These are phyloP conservation scores for Globisporangium nagaii DNA, from an alignment of 352 stramenopile genomes.

Conservation along the genomic window DNA sequence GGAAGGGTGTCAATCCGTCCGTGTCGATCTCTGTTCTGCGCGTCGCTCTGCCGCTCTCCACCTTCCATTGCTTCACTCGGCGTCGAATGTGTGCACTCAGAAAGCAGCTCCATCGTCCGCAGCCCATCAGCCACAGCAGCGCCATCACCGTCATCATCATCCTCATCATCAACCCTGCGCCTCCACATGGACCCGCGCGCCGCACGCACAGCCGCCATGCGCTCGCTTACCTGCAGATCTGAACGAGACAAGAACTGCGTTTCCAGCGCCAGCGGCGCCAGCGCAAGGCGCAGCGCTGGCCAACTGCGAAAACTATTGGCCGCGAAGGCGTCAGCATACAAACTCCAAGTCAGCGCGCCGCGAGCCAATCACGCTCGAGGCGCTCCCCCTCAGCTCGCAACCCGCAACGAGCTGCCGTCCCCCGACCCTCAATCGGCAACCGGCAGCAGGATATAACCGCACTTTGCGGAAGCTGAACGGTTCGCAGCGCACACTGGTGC, in stretches of 20 bases:
- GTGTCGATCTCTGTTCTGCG: too few species aligned
- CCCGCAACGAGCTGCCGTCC: too few species aligned
- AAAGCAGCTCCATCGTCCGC: not conserved
- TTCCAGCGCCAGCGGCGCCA: constrained; percentile 8
- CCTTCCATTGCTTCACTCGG: too few species aligned
- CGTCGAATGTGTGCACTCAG: too few species aligned
- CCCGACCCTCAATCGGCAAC: not conserved
- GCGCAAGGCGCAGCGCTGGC: constrained; percentile 10
- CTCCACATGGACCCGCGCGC: too few species aligned
- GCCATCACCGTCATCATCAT: not conserved
- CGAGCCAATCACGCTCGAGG: constrained; percentile 40
- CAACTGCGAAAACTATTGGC: constrained; percentile 72
- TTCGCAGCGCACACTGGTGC: too few species aligned
- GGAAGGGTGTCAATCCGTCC: too few species aligned
- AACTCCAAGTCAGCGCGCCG: constrained; percentile 33
- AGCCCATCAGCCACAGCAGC: not conserved
- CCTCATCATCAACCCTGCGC: not conserved
- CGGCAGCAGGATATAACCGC: too few species aligned
- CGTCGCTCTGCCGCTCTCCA: too few species aligned
- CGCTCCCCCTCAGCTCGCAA: too few species aligned
- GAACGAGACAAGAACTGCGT: constrained; percentile 82
- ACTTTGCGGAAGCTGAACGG: too few species aligned
- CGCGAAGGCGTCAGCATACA: constrained; percentile 69
- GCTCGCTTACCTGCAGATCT: constrained; percentile 58
- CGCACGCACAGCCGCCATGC: constrained; percentile 2